Evolutionary conservation across 2,329 filamentous ascomycete genomes (phyloP), one percentile per base, ranked within the genome.

Genomic region (Pseudomassariella vexata): DNA sequence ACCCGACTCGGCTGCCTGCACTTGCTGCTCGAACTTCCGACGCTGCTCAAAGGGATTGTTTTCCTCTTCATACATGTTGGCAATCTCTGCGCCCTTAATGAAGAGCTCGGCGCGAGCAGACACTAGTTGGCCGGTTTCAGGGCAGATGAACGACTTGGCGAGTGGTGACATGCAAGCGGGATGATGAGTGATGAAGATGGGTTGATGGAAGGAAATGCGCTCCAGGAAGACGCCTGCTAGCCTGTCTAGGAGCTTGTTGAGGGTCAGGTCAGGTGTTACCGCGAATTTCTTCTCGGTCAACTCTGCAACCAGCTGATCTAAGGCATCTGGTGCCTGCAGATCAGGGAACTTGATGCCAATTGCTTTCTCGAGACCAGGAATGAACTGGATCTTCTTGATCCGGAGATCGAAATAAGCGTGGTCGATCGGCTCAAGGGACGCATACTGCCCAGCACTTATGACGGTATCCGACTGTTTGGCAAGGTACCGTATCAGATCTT

Each of bases 1-100:
- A 2, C 59, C 63, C 35, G 62, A 62, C 5, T 49, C 50, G 14
- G 56, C 58, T 6, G 44, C 38, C 21, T 52, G 42, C 5, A 62
- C 32, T 38, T 78, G 72, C 8, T 60, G 70, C 28, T 78, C 59
- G 42, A 98, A 88, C 59, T 98, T 98, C 34, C 74, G 69, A 27
- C 85, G 73, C 62, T 98, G 92, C 48, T 82, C 84, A 33, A 83
- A 79, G 0, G 92, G 92, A 31, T 86, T 85, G 57, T 98, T 98
- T 56, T 98, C 92, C 60, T 98, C 92, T 57, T 98, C 92, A 57
- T 98, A 98, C 66, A 90, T 94, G 59, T 98, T 98, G 39, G 90
- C 86, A 19, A 95, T 71, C 54, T 98, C 92, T 34, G 78, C 76
- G 24, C 82, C 79, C 30, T 76, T 64, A 40, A 94, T 76, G 60